Conservation (phyloP, 2,329 filamentous ascomycete genomes). For the Talaromyces islandicus region DNA sequence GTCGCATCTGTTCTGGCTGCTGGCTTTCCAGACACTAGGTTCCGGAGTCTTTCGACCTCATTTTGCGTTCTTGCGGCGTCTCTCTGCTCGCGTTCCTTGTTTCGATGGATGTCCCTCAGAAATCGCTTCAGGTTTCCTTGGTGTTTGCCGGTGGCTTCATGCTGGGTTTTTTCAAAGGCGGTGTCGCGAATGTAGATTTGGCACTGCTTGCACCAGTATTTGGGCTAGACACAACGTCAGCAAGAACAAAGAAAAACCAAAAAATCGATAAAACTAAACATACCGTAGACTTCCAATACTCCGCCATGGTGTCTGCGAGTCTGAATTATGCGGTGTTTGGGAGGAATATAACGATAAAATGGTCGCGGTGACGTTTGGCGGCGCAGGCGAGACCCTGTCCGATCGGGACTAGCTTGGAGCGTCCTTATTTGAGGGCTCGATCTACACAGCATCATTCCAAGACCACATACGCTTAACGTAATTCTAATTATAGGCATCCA, state of each 20-base stretch:
- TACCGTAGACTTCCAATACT: conserved; percentile 96
- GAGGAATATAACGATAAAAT: background rate
- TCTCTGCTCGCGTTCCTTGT: conserved; percentile 71
- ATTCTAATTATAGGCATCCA: background rate
- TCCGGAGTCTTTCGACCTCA: conserved; percentile 81
- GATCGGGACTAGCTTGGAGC: conserved; percentile 4
- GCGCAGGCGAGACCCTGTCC: background rate
- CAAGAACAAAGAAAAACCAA: background rate
- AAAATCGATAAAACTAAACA: conserved; percentile 15
- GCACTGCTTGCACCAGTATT: conserved; percentile 99
- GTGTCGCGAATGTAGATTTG: conserved; percentile 86
- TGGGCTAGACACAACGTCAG: conserved; percentile 53
- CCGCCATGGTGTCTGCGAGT: conserved; percentile 61
- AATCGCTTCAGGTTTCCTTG: conserved; percentile 83
- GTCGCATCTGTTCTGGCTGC: conserved; percentile 15
- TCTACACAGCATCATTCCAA: background rate
- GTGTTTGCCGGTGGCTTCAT: conserved; percentile 80
- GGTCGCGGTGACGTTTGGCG: background rate
- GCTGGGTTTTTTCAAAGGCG: conserved; percentile 79
- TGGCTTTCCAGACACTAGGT: conserved; percentile 54
- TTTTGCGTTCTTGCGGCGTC: conserved; percentile 76
- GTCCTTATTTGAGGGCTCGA: background rate
- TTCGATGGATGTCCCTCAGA: conserved; percentile 79
- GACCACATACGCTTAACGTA: background rate
- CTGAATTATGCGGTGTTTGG: background rate